Percentiles rank a stretch among this genome's conserved stretches.
phyloP scores from a whole-genome alignment of 805 yeast species.

The Candida andamanensis region DNA sequence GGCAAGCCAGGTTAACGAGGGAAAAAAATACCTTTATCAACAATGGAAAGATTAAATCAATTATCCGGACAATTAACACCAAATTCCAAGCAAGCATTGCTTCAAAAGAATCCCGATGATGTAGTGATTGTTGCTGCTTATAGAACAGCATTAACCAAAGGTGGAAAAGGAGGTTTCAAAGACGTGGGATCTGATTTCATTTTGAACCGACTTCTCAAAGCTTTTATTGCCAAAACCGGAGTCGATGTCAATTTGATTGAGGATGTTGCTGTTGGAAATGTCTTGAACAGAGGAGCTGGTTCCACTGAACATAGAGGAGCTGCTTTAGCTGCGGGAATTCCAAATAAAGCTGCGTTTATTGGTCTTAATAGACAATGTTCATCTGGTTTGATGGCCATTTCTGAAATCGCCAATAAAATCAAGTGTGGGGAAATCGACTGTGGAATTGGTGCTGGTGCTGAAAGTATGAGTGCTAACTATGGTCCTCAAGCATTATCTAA shows the following conservation, averaged over 20 bases:
- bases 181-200: constrained; percentile 80
- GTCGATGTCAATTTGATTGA: constrained; percentile 55
- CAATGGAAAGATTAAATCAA: constrained; percentile 45
- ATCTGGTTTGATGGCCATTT: constrained; percentile 86
- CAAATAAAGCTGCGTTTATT: constrained; percentile 69
- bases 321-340: constrained; percentile 84
- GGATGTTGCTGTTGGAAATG: constrained; percentile 89
- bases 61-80: constrained; percentile 41
- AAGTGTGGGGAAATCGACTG: constrained; percentile 81
- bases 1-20: not conserved
- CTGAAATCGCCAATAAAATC: constrained; percentile 86
- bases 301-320: constrained; percentile 95
- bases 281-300: constrained; percentile 88
- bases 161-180: constrained; percentile 80
- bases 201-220: constrained; percentile 58
- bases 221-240: constrained; percentile 50
- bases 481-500: constrained; percentile 72
- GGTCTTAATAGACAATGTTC: constrained; percentile 94
- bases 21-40: not conserved
- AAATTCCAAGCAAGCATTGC: constrained; percentile 36
- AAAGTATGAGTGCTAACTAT: constrained; percentile 86
- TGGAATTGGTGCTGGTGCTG: constrained; percentile 91
- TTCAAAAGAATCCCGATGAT: constrained; percentile 71
- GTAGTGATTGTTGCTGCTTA: constrained; percentile 87
- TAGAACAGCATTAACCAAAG: constrained; percentile 86